Conservation (phyloP, 176 grass and related monocot species). For the Secale cereale region DNA sequence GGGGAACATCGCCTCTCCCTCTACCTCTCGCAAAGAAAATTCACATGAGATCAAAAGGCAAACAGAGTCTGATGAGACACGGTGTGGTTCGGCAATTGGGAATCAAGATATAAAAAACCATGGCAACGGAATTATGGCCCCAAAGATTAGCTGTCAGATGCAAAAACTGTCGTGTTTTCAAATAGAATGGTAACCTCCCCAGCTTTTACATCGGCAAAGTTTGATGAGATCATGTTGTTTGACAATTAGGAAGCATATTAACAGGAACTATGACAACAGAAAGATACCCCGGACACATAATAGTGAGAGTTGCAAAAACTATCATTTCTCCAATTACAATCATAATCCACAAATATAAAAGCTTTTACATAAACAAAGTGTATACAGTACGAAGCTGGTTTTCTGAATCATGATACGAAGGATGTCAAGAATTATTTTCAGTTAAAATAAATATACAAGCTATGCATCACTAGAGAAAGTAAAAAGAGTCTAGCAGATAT, state of each 20-base stretch:
- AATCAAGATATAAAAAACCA: neutral
- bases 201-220: neutral
- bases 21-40: neutral
- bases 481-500: too few relatives aligned
- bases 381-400: neutral
- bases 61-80: neutral
- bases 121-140: too few relatives aligned
- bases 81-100: neutral
- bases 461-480: too few relatives aligned
- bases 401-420: neutral
- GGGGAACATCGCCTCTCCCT: neutral
- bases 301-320: neutral
- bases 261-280: neutral
- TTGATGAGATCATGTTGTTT: neutral
- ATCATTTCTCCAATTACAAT: neutral
- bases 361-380: neutral
- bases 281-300: neutral
- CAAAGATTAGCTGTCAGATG: neutral
- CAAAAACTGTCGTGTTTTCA: neutral
- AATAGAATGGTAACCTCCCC: neutral
- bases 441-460: neutral
- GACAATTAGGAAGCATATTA: neutral
- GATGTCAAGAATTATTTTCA: neutral
- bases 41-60: neutral
- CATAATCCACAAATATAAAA: neutral